phyloP scores from a whole-genome alignment of 2,329 filamentous ascomycete genomes.

The Botrytis pseudocinerea region DNA sequence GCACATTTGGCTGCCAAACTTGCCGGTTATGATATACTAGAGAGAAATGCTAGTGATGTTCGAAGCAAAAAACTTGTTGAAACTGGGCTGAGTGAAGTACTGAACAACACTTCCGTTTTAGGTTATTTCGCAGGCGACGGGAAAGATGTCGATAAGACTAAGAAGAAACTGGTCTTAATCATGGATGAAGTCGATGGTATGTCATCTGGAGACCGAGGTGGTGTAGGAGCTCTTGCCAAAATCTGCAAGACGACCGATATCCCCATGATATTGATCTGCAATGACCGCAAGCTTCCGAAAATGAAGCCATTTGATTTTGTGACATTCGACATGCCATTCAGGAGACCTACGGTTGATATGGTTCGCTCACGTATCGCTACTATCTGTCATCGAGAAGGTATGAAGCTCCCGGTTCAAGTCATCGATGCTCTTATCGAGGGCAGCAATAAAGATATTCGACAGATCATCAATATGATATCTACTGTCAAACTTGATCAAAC shows the following conservation, averaged over 20 bases:
- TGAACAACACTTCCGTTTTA: conserved; percentile 89
- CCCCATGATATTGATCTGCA: conserved; percentile 96
- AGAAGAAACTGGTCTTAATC: conserved; percentile 92
- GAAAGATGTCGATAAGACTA: conserved; percentile 73
- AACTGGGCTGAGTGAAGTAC: conserved; percentile 79
- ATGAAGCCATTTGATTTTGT: conserved; percentile 97
- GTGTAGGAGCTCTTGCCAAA: conserved; percentile 89
- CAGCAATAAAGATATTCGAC: conserved; percentile 91
- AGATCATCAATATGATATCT: conserved; percentile 98
- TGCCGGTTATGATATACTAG: conserved; percentile 89
- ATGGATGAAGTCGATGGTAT: conserved; percentile 99
- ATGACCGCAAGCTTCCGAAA: conserved; percentile 87
- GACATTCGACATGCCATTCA: conserved; percentile 82
- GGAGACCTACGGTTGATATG: conserved; percentile 85
- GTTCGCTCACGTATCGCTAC: conserved; percentile 92
- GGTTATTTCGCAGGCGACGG: conserved; percentile 88
- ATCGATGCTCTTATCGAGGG: conserved; percentile 95
- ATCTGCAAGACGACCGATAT: conserved; percentile 95
- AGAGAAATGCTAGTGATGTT: conserved; percentile 94
- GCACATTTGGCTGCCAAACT: conserved; percentile 91
- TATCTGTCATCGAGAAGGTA: conserved; percentile 86
- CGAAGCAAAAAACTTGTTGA: conserved; percentile 96
- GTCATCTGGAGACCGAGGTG: conserved; percentile 94
- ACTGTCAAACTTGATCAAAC: conserved; percentile 86
- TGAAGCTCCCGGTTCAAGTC: conserved; percentile 80